Base-by-base conservation (phyloP, 139 green algal genomes). In the Spirogloea muscicola region DNA sequence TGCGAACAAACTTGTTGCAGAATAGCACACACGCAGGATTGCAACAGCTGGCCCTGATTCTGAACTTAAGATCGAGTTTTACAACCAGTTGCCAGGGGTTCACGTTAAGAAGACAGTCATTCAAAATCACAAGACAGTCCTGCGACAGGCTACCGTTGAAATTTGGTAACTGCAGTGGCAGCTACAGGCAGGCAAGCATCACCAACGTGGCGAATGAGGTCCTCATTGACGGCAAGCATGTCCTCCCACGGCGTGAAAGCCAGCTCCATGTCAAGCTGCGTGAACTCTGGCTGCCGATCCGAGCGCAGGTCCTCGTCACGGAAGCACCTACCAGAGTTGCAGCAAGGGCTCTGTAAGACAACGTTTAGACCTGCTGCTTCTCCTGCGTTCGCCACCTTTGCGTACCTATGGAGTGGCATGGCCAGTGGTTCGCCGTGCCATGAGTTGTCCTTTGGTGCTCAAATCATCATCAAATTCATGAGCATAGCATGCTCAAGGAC, bases 201-300 rank as follows among this genome's bases (percentile, higher is more conserved):
- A 52, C 71, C 58, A 52, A 81, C 63, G 58, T 82, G 34, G 34
- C 72, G 68, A 36, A 74, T 36, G 27, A 98, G 85, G 13, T 82
- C 76, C 83, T 98, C 94, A 63, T 89, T 86, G 41, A 98, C 82
- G 0, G 39, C 44, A 82, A 96, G 90, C 46, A 99, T 87, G n/a
- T 80, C 88, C 3, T 91, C 84, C 44, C 83, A 67, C 72, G 94
- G 89, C 74, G 91, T 93, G 77, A 96, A 99, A 0, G 90, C 69
- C 77, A 95, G 85, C 86, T 99, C 94, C 81, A 99, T 87, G 80
- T 99, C 94, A 33, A 97, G 82, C 86, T 98, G 93, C 4, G 92
- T 96, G 83, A 99, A 99, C 86, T 97, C 93, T 0, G 94, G 94
- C 87, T 98, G 94, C 21, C 94, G 84, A 82, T 97, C 93, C 1